These are phyloP conservation scores for Chlamydomonas eustigma DNA, from an alignment of 139 green algal species.

Conservation along the genomic window DNA sequence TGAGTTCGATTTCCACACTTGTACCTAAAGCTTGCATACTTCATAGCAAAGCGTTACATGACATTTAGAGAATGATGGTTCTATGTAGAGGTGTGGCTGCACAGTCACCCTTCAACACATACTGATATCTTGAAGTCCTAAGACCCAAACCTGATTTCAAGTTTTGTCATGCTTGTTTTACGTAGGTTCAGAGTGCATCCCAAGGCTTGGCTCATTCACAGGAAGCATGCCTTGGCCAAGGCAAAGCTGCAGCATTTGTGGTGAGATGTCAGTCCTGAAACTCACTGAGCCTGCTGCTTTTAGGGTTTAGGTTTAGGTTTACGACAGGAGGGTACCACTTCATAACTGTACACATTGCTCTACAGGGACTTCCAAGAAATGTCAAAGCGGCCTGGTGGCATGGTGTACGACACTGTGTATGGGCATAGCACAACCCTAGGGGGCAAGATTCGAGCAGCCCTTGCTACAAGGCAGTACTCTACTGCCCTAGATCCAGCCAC, in stretches of 20 bases:
- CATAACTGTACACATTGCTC: too few species aligned
- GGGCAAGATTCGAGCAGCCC: not conserved
- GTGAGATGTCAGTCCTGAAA: too few species aligned
- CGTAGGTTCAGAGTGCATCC: constrained; percentile 1
- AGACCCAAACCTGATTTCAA: too few species aligned
- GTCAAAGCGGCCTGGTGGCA: not conserved
- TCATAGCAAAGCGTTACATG: too few species aligned
- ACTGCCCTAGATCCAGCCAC: not conserved
- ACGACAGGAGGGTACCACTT: too few species aligned
- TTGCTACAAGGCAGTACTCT: not conserved
- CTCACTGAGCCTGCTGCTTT: too few species aligned
- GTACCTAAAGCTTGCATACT: too few species aligned
- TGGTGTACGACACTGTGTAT: not conserved
- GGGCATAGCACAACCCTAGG: not conserved
- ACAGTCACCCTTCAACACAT: not conserved
- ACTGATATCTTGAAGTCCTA: too few species aligned
- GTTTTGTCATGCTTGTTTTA: not conserved
- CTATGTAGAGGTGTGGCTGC: not conserved
- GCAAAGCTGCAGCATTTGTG: constrained; percentile 1
- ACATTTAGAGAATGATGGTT: not conserved
- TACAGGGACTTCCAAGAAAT: constrained; percentile 1
- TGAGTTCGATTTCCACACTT: not conserved
- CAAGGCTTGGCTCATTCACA: not conserved
- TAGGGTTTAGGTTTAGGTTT: too few species aligned
- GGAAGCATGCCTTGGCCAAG: not conserved